phyloP scores from a whole-genome alignment of 2,329 filamentous ascomycete species.

The Penicillium psychrosexuale region DNA sequence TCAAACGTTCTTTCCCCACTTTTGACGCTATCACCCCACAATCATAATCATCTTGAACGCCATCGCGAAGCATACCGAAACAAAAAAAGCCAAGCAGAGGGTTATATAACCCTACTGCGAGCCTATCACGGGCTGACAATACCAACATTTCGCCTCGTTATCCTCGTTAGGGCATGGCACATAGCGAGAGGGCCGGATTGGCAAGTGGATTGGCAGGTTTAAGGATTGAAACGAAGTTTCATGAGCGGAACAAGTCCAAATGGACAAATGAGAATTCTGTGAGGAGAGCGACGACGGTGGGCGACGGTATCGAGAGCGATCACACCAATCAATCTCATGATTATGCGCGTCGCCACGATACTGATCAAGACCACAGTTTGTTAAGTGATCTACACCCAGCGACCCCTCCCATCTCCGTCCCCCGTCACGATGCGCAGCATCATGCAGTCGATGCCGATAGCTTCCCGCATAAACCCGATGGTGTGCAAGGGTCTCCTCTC shows the following conservation, averaged over 20 bases:
- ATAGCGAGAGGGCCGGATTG: constrained; percentile 32
- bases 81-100: constrained; percentile 13
- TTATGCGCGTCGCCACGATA: constrained; percentile 34
- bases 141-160: constrained; percentile 15
- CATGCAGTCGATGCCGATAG: constrained; percentile 26
- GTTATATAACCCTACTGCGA: constrained; percentile 24
- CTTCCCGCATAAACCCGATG: constrained; percentile 39
- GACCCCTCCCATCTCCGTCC: constrained; percentile 47
- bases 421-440: constrained; percentile 37
- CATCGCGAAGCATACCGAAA: constrained; percentile 8
- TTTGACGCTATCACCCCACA: constrained; percentile 22
- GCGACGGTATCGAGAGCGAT: constrained; percentile 39
- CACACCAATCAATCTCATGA: constrained; percentile 36
- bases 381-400: constrained; percentile 41
- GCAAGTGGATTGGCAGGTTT: constrained; percentile 31
- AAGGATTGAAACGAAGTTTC: constrained; percentile 42
- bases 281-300: constrained; percentile 25
- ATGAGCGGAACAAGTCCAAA: constrained; percentile 22
- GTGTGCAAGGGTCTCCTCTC: constrained; percentile 38
- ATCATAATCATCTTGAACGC: constrained; percentile 14
- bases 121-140: constrained; percentile 12
- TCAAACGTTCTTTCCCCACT: constrained; percentile 16
- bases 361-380: constrained; percentile 41
- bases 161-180: constrained; percentile 39
- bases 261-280: constrained; percentile 26